Conservation (phyloP, 371 early-diverging fungal genomes). For the Parasitella parasitica region DNA sequence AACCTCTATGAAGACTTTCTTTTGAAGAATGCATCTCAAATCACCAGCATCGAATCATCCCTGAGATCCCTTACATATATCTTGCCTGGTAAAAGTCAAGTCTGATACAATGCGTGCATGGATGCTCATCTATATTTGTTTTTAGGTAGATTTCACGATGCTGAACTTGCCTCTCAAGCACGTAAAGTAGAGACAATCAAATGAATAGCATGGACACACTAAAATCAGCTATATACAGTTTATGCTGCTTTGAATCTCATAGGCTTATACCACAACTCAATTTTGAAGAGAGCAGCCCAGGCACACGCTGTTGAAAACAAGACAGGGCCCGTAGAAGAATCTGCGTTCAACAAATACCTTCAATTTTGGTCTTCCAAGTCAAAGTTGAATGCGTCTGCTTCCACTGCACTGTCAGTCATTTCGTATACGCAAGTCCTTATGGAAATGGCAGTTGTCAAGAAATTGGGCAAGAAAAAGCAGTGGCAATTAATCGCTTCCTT, state of each 20-base stretch:
- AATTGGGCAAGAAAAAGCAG: constrained; percentile 62
- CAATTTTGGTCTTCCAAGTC: constrained; percentile 55
- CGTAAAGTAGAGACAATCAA: constrained; percentile 44
- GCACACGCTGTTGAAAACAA: constrained; percentile 38
- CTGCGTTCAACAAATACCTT: constrained; percentile 82
- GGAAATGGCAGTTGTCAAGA: constrained; percentile 84
- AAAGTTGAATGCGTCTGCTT: constrained; percentile 49
- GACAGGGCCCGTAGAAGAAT: constrained; percentile 46
- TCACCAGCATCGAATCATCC: constrained; percentile 85
- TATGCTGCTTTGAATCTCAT: constrained; percentile 81
- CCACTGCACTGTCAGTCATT: constrained; percentile 69
- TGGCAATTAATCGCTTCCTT: constrained; percentile 68
- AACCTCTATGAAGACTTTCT: constrained; percentile 80
- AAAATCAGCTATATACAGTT: constrained; percentile 43
- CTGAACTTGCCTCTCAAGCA: constrained; percentile 92
- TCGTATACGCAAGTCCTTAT: constrained; percentile 78
- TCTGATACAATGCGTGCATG: too few relatives aligned
- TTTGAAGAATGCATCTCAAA: constrained; percentile 82
- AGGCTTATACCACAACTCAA: constrained; percentile 86
- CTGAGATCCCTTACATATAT: constrained; percentile 89
- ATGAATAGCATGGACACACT: neutral
- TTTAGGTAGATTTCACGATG: constrained; percentile 88
- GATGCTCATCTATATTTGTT: constrained; percentile 4
- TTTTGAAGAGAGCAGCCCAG: constrained; percentile 68
- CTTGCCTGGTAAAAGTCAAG: constrained; percentile 78